Base-by-base conservation (phyloP, 768 basidiomycete species). In the Boletales sp. region DNA sequence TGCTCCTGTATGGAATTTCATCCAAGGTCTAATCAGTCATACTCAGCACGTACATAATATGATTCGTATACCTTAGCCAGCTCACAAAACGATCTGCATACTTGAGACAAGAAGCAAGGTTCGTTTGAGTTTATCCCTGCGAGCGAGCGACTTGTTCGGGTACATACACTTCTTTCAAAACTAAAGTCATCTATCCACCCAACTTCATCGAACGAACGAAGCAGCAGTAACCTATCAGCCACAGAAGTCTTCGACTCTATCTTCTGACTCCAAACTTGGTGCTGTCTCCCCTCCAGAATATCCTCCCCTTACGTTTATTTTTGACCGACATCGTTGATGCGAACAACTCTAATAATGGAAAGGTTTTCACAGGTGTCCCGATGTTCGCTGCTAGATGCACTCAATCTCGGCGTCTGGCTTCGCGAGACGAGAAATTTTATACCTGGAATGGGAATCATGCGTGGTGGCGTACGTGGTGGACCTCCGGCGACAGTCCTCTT, bases 241-340 rank as follows among this genome's bases (percentile, higher is more conserved):
- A 28, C 21, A 7, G 6, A 28, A 4, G 31, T 25, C 21, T 11
- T 13, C 28, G 1, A 0, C 21, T 47, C 32, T 37, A 39, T n/a
- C 3, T 50, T 48, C 41, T 64, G 32, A 54, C 54, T 32, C 46
- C 53, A 46, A 56, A 48, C 38, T 57, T 51, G 12, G 49, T 54
- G 15, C 55, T 47, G 15, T 42, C 54, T 31, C 61, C 50, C 1
- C 34, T n/a, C 39, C 53, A 18, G 47, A 60, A 65, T 48, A 63
- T 41, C 48, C 58, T 57, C 13, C 58, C 60, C 43, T 48, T 60
- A 32, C 63, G 58, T 41, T 55, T 65, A 11, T 61, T 60, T 38
- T 44, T 65, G 46, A 60, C 38, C 3, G 54, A 62, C 57, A 50
- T 60, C 5, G 55, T 44, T n/a, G 52, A 49, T 13, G 54, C 53